Percentiles rank a stretch among this genome's conserved stretches.
Conservation (phyloP, 1,284 basidiomycete species). For the Entoloma clypeatum region DNA sequence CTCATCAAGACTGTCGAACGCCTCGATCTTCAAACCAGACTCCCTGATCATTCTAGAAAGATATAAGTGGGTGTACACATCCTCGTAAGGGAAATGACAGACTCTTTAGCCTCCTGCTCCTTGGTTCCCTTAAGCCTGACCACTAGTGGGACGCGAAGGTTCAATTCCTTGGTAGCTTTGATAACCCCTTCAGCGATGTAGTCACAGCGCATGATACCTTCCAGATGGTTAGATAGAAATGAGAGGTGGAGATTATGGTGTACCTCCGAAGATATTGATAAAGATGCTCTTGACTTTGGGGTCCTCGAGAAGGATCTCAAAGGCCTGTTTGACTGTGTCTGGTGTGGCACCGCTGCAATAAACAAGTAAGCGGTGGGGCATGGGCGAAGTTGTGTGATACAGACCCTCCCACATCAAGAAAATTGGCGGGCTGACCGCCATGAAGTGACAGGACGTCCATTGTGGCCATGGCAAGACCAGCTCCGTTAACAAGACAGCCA, state of each 20-base stretch:
- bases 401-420: conserved; percentile 95
- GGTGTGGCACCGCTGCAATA: conserved; percentile 85
- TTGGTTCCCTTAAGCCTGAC: conserved; percentile 97
- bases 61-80: conserved; percentile 10
- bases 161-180: conserved; percentile 91
- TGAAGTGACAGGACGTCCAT: conserved; percentile 98
- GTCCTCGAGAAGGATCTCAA: conserved; percentile 90
- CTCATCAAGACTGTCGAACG: conserved; percentile 83
- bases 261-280: conserved; percentile 94
- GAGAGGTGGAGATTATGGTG: conserved; percentile 12
- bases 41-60: conserved; percentile 79
- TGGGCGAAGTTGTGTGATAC: conserved; percentile 21
- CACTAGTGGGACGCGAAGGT: conserved; percentile 83
- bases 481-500: conserved; percentile 98
- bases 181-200: conserved; percentile 98
- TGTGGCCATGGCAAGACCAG: conserved; percentile 99
- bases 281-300: conserved; percentile 97
- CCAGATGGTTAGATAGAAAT: conserved; percentile 5
- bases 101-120: conserved; percentile 94
- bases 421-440: conserved; percentile 97
- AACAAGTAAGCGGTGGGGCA: conserved; percentile 11
- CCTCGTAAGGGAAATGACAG: conserved; percentile 28
- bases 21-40: conserved; percentile 89
- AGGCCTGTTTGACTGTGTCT: conserved; percentile 98
- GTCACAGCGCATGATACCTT: conserved; percentile 97